Percentiles rank a stretch among this genome's conserved stretches.
Conservation (phyloP, 495 filamentous ascomycete genomes). For the Penicillium maclennaniae region DNA sequence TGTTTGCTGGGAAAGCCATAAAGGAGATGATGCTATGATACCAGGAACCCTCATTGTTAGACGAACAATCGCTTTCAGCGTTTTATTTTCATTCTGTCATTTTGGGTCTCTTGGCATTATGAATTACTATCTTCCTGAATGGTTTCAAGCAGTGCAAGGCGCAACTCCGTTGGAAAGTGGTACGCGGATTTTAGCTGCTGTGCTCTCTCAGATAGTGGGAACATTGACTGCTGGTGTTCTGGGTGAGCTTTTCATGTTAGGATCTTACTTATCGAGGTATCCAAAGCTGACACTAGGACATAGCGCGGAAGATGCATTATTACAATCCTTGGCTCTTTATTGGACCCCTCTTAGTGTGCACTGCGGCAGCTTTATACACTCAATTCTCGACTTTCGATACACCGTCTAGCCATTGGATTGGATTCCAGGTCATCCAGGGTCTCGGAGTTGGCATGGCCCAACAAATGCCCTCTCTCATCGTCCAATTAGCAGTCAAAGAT, state of each 20-base stretch:
- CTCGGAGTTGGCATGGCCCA: constrained; percentile 47
- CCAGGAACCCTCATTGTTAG: not conserved
- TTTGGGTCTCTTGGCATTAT: not conserved
- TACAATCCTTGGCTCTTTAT: constrained; percentile 34
- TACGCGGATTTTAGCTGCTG: not conserved
- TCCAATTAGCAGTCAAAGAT: constrained; percentile 49
- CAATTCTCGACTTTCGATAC: constrained; percentile 31
- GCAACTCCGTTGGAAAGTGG: not conserved
- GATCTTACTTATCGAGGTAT: not conserved
- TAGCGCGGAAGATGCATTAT: not conserved
- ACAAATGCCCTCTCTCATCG: constrained; percentile 56
- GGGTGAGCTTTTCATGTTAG: not conserved
- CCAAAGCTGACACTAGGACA: not conserved
- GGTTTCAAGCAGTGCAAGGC: not conserved
- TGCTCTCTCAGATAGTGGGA: not conserved
- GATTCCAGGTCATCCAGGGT: constrained; percentile 30
- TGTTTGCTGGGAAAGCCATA: not conserved
- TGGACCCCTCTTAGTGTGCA: constrained; percentile 22
- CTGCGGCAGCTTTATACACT: constrained; percentile 29
- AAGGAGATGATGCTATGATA: not conserved
- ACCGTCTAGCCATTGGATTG: constrained; percentile 27
- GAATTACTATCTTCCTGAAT: not conserved
- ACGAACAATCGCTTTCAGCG: not conserved
- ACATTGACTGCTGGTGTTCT: not conserved
- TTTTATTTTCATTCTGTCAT: not conserved